A percentile compares a stretch with the other conserved stretches of the same genome.
Evolutionary conservation across 257 asterid genomes (phyloP).

Genomic region (Nicotiana benthamiana): DNA sequence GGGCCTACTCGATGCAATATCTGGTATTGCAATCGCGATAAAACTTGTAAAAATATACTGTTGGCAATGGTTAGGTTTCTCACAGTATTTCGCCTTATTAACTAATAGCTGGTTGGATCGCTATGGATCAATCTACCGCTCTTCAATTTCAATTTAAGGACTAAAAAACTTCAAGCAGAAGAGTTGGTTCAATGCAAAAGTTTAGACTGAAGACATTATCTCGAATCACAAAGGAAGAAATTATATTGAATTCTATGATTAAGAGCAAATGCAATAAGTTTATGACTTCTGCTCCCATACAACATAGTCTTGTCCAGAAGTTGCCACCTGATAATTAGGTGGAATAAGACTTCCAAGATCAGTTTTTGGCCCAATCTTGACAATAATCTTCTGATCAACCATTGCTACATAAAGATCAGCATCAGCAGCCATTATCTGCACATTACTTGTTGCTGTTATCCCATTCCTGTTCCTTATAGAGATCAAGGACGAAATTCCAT

Average conservation of each 20-base stretch:
- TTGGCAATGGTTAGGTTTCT: no score
- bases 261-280: not conserved
- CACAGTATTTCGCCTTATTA: no score
- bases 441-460: constrained; percentile 42
- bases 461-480: constrained; percentile 48
- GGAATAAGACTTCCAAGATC: constrained; percentile 63
- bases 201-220: not conserved
- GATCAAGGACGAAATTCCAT: constrained; percentile 37
- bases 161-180: not conserved
- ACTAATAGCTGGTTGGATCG: not conserved
- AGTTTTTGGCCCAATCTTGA: constrained; percentile 54
- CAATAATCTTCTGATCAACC: constrained; percentile 49
- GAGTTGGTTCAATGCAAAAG: not conserved
- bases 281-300: constrained; percentile 49
- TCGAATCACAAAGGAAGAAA: not conserved
- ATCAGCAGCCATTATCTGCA: constrained; percentile 67
- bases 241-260: no score
- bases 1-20: no score
- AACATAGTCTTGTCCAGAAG: constrained; percentile 52
- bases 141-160: not conserved
- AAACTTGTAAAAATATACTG: no score
- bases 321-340: constrained; percentile 32
- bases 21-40: no score
- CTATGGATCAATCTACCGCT: not conserved
- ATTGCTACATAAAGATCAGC: constrained; percentile 64